phyloP scores from a whole-genome alignment of 1,284 basidiomycete species.

The Chalciporus sp. region DNA sequence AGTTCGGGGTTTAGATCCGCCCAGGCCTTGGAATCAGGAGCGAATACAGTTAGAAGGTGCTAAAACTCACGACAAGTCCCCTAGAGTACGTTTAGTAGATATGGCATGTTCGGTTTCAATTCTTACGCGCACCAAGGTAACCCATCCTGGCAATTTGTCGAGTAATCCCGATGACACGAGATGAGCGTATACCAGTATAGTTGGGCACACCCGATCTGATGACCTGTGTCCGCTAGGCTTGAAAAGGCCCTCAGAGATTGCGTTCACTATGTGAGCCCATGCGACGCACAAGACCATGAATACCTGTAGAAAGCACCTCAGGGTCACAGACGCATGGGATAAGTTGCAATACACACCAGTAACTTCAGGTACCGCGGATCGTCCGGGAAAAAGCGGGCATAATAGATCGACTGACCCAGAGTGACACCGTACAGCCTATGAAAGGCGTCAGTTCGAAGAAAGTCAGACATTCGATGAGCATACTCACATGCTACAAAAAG shows the following conservation, averaged over 20 bases:
- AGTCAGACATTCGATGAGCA: background rate
- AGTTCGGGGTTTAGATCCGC: background rate
- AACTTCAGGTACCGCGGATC: slow-evolving; percentile 8
- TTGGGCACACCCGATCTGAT: slow-evolving; percentile 4
- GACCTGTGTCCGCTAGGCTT: slow-evolving; percentile 7
- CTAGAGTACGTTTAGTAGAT: background rate
- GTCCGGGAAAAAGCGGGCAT: slow-evolving; percentile 7
- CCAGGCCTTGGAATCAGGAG: background rate
- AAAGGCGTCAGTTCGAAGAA: background rate
- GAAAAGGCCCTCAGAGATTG: background rate
- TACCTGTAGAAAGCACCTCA: background rate
- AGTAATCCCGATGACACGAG: slow-evolving; percentile 4
- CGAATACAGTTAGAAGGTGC: background rate
- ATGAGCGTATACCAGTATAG: slow-evolving; percentile 10
- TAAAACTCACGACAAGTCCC: slow-evolving; percentile 12
- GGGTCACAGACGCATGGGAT: background rate
- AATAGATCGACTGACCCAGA: slow-evolving; percentile 9
- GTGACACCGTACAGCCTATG: slow-evolving; percentile 13
- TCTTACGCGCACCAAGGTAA: slow-evolving; percentile 9
- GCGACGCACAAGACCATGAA: background rate
- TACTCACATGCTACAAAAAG: slow-evolving; percentile 7
- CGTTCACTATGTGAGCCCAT: slow-evolving; percentile 1
- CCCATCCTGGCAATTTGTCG: background rate
- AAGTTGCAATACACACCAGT: background rate
- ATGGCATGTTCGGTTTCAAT: background rate